Evolutionary conservation across 1,284 basidiomycete species (phyloP).

Genomic region (Malassezia cuniculi): DNA sequence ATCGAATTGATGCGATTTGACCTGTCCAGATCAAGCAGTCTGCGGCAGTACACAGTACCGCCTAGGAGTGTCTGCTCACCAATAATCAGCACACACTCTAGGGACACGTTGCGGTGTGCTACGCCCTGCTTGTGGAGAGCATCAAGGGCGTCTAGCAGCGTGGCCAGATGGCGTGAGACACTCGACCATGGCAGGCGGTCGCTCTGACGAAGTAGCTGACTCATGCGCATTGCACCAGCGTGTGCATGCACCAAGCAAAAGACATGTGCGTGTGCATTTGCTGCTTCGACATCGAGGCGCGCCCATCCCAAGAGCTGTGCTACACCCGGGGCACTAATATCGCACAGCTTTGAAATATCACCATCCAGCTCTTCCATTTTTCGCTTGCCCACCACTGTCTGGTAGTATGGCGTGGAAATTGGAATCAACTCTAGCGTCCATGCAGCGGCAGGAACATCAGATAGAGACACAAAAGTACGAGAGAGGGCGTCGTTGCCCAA

Average conservation of each 20-base stretch:
- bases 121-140: conserved; percentile 28
- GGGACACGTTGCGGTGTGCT: conserved; percentile 28
- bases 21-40: conserved; percentile 32
- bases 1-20: conserved; percentile 30
- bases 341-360: conserved; percentile 28
- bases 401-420: conserved; percentile 31
- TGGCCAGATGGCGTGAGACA: conserved; percentile 22
- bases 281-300: conserved; percentile 6
- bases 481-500: no score
- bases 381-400: conserved; percentile 23
- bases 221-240: conserved; percentile 14
- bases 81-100: conserved; percentile 19
- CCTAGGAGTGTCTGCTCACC: conserved; percentile 16
- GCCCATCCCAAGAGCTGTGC: conserved; percentile 29
- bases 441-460: conserved; percentile 13
- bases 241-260: conserved; percentile 25
- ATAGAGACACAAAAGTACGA: no score
- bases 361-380: conserved; percentile 39
- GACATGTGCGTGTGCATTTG: not conserved
- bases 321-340: conserved; percentile 21
- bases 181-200: conserved; percentile 26
- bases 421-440: conserved; percentile 32
- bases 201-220: conserved; percentile 25
- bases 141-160: conserved; percentile 29
- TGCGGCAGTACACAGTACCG: conserved; percentile 23